phyloP scores from a whole-genome alignment of 257 asterid species.

The Rhazya stricta region DNA sequence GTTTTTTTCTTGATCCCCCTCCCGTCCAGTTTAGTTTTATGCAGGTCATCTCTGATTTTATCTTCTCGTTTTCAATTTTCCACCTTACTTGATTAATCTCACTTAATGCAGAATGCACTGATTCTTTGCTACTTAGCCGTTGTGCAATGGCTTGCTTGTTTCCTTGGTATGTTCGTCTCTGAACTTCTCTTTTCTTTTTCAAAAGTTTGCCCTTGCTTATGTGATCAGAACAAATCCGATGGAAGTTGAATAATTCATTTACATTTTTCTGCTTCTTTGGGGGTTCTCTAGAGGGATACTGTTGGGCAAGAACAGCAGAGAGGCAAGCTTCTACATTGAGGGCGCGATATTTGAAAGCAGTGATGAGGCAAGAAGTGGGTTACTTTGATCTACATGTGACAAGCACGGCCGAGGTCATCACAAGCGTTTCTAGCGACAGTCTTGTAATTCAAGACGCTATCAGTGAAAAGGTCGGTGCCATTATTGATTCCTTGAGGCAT shows the following conservation, averaged over 20 bases:
- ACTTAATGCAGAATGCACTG: no score
- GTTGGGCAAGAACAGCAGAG: constrained; percentile 96
- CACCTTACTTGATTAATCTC: no score
- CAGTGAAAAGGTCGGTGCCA: constrained; percentile 64
- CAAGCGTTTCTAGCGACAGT: constrained; percentile 77
- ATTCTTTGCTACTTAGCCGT: no score
- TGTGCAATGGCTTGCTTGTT: no score
- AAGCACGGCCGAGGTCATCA: constrained; percentile 80
- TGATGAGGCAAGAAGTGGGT: constrained; percentile 89
- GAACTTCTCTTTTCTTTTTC: no score
- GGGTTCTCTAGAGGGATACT: constrained; percentile 63
- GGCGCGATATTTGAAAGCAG: constrained; percentile 69
- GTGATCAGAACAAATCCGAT: no score
- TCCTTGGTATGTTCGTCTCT: no score
- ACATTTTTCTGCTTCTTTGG: background rate
- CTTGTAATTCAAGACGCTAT: constrained; percentile 76
- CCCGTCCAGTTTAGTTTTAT: background rate
- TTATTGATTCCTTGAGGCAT: background rate
- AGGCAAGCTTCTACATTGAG: constrained; percentile 80
- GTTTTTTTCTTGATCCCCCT: constrained; percentile 8
- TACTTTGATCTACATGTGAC: constrained; percentile 82
- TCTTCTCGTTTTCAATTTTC: no score
- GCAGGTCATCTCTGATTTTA: no score
- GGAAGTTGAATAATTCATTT: no score
- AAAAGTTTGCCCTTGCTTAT: no score